Evolutionary conservation across 768 basidiomycete species (phyloP).

Genomic region (Mrakia blollopis): DNA sequence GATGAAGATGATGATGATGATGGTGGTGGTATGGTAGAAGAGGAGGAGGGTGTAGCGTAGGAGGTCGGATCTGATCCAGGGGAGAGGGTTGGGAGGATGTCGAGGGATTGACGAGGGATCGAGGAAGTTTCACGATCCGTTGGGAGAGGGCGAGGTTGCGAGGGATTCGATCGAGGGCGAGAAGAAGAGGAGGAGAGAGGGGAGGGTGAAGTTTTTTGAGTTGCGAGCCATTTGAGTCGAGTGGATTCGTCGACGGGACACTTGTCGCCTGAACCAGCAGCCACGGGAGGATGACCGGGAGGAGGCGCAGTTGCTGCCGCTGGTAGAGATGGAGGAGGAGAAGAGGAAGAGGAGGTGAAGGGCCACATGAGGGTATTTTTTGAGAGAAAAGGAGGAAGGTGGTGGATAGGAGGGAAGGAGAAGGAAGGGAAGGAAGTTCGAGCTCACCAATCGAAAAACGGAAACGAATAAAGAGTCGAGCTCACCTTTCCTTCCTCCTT

Average conservation of each 20-base stretch:
- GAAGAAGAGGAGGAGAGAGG: constrained; percentile 8
- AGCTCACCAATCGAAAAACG: not conserved
- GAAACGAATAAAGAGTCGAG: too few relatives aligned
- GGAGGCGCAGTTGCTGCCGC: not conserved
- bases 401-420: not conserved
- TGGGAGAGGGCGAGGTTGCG: constrained; percentile 50
- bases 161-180: constrained; percentile 32
- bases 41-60: constrained; percentile 17
- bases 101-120: constrained; percentile 59
- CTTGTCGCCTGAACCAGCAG: constrained; percentile 36
- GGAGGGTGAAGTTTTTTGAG: constrained; percentile 21
- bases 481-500: too few relatives aligned
- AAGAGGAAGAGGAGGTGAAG: not conserved
- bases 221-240: constrained; percentile 50
- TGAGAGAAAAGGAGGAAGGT: not conserved
- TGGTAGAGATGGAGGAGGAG: not conserved
- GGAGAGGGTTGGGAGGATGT: constrained; percentile 20
- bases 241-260: constrained; percentile 67
- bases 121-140: constrained; percentile 74
- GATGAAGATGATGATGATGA: not conserved
- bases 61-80: constrained; percentile 20
- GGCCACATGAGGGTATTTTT: constrained; percentile 17
- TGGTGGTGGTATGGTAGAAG: not conserved
- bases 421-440: not conserved
- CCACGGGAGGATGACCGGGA: not conserved